Conservation (phyloP, 305 asterid species). For the Fraxinus velutina region DNA sequence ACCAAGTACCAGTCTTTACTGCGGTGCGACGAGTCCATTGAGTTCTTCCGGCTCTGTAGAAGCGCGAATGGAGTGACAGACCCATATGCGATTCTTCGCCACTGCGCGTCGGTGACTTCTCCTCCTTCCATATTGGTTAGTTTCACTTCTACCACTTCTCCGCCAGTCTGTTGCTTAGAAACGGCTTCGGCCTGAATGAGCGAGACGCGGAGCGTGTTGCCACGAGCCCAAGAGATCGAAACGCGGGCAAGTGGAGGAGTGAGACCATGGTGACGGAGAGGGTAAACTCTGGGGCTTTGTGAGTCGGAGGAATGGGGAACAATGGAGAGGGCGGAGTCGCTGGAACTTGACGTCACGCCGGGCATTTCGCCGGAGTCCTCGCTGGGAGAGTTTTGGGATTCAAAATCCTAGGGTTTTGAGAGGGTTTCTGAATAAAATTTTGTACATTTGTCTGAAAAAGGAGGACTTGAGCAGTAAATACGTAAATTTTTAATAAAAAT, state of each 20-base stretch:
- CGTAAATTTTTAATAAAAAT: background rate
- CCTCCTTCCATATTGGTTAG: slow-evolving; percentile 46
- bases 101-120: slow-evolving; percentile 51
- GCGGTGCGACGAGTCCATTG: slow-evolving; percentile 32
- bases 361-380: slow-evolving; percentile 49
- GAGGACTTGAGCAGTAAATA: background rate
- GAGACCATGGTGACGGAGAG: slow-evolving; percentile 51
- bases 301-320: slow-evolving; percentile 44
- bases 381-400: slow-evolving; percentile 30
- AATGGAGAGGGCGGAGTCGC: slow-evolving; percentile 34
- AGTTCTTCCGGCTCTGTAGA: slow-evolving; percentile 68
- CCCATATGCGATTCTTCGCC: slow-evolving; percentile 72
- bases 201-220: slow-evolving; percentile 79
- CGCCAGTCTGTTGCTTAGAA: slow-evolving; percentile 35
- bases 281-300: slow-evolving; percentile 37
- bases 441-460: background rate
- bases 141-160: slow-evolving; percentile 72
- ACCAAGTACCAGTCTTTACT: slow-evolving; percentile 53
- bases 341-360: slow-evolving; percentile 35
- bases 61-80: slow-evolving; percentile 78
- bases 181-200: slow-evolving; percentile 45
- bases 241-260: slow-evolving; percentile 53
- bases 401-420: slow-evolving; percentile 39
- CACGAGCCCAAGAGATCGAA: slow-evolving; percentile 83
- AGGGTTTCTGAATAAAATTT: slow-evolving; percentile 15